These are phyloP conservation scores for Phyllosticta ampelicida DNA, from an alignment of 2,329 filamentous ascomycete genomes.

Conservation along the genomic window DNA sequence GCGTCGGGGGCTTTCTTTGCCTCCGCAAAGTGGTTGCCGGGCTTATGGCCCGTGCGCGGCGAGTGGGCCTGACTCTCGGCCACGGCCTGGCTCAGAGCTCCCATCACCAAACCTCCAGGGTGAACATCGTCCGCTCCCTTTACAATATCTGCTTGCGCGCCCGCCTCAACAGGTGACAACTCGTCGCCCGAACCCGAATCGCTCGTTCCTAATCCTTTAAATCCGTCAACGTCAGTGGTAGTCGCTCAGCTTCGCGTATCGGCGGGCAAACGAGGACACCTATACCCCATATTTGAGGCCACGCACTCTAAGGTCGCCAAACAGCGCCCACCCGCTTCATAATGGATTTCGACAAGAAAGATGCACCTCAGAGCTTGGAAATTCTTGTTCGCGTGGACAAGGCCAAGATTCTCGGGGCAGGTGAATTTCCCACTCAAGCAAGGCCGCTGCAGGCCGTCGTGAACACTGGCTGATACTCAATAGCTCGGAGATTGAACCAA, in stretches of 20 bases:
- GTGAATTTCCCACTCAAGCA: slow-evolving; percentile 39
- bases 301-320: not conserved
- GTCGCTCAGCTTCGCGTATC: not conserved
- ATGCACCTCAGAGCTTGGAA: slow-evolving; percentile 62
- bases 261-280: slow-evolving; percentile 8
- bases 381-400: not conserved
- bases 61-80: not conserved
- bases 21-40: not conserved
- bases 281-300: slow-evolving; percentile 8
- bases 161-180: not conserved
- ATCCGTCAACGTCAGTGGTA: not conserved
- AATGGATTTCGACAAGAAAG: slow-evolving; percentile 98
- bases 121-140: not conserved
- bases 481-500: slow-evolving; percentile 79
- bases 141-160: not conserved
- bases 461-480: slow-evolving; percentile 17
- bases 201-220: not conserved
- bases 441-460: slow-evolving; percentile 8
- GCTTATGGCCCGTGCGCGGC: not conserved
- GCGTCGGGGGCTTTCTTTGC: not conserved
- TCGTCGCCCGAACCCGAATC: not conserved
- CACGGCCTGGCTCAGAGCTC: not conserved
- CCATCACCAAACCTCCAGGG: not conserved
- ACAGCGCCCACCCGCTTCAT: slow-evolving; percentile 8
- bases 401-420: slow-evolving; percentile 76